Base-by-base conservation (phyloP, 2,329 filamentous ascomycete species). In the Talaromyces sp. region DNA sequence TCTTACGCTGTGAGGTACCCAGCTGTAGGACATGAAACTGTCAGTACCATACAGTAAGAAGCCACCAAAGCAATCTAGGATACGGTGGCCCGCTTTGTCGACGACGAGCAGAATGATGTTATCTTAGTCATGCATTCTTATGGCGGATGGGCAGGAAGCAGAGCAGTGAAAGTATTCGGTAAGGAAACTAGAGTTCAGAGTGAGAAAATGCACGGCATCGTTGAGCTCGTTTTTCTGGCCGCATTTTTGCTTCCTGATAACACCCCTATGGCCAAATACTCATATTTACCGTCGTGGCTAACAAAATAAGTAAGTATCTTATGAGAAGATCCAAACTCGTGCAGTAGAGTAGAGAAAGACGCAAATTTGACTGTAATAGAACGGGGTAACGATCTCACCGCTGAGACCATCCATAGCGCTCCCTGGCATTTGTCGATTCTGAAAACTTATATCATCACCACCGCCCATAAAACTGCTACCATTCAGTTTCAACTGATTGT, bases 121-220 rank as follows among this genome's bases (percentile, higher is more conserved):
- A 47, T 57, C 27, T 18, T 57, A 16, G 55, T 57, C 23, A 44
- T 57, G 53, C 51, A 57, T 31, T 57, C 55, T 10, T 57, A 57
- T 47, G 55, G 55, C 23, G 36, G 55, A 44, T 57, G 55, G 55
- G 36, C 55, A 14, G 55, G 55, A 16, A 57, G 55, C 14, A 44
- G 55, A 33, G 55, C 55, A 14, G 55, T 57, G 12, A 57, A 57
- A 18, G 55, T 36, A 27, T 47, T 57, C n/a, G 55, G 47, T 47
- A 57, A 57, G 28, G 55, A 47, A n/a, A 57, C 34, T 7, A 44
- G 55, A 50, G 18, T 14, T 8, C 27, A 44, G 14, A 1, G 28
- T 12, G 55, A 36, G 14, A 30, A 57, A n/a, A 42, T 47, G 27
- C 23, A 57, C 18, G 28, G 55, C 23, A 57, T 57, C 18, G 18